These are phyloP conservation scores for Helotiales sp. DNA, from an alignment of 2,329 filamentous ascomycete species.

Conservation along the genomic window DNA sequence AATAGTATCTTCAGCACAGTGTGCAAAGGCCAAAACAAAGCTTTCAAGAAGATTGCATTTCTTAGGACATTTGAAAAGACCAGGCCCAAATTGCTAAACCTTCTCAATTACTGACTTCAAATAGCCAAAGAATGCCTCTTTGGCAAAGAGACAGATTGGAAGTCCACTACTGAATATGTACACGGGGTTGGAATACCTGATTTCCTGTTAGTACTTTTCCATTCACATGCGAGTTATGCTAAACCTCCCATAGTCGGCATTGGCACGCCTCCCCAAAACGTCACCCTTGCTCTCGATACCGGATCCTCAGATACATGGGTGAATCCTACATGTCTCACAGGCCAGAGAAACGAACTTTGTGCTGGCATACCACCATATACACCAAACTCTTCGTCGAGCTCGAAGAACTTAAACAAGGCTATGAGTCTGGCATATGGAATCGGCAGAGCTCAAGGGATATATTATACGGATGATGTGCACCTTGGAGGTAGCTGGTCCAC, in stretches of 20 bases:
- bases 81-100: not conserved
- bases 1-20: not conserved
- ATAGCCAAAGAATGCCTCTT: not conserved
- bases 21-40: not conserved
- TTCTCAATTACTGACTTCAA: not conserved
- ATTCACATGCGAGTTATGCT: not conserved
- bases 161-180: not conserved
- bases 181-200: constrained; percentile 6
- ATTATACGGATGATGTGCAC: constrained; percentile 8
- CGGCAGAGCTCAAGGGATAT: constrained; percentile 3
- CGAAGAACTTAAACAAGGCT: not conserved
- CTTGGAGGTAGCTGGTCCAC: constrained; percentile 1
- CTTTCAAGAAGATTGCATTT: not conserved
- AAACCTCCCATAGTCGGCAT: not conserved
- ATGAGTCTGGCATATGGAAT: constrained; percentile 9
- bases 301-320: constrained; percentile 12
- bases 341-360: constrained; percentile 2
- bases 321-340: not conserved
- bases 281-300: constrained; percentile 7
- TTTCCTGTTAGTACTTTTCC: not conserved
- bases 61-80: not conserved
- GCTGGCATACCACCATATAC: not conserved
- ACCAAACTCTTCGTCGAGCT: not conserved
- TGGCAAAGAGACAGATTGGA: not conserved
- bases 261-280: constrained; percentile 8